These are phyloP conservation scores for Chaetomiaceae sp. DNA, from an alignment of 2,329 filamentous ascomycete genomes.

Conservation along the genomic window DNA sequence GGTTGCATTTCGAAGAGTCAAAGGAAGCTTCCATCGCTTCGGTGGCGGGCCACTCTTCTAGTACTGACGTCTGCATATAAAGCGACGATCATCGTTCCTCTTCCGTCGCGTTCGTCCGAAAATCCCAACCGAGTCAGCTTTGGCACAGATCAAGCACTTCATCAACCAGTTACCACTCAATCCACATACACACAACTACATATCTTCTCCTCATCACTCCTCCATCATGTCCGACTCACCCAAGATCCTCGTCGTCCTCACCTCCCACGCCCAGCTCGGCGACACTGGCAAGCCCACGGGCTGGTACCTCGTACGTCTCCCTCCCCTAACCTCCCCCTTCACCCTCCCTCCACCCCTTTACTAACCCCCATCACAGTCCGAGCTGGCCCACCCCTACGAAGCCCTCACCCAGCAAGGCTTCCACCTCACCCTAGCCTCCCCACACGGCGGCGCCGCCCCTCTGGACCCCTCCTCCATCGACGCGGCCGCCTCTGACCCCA, in stretches of 20 bases:
- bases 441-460: conserved; percentile 54
- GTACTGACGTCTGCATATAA: no score
- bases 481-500: conserved; percentile 46
- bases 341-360: neutral
- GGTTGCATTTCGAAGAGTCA: neutral
- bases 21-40: no score
- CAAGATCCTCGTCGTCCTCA: conserved; percentile 66
- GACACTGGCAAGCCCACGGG: conserved; percentile 53
- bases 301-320: conserved; percentile 58
- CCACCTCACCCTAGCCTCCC: conserved; percentile 54
- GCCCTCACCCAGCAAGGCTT: conserved; percentile 45
- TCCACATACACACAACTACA: conserved; percentile 1
- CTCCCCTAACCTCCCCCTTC: neutral
- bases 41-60: no score
- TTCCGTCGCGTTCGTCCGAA: no score
- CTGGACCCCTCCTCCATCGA: conserved; percentile 55
- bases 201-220: neutral
- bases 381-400: conserved; percentile 60
- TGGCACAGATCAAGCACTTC: no score
- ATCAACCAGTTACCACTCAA: no score
- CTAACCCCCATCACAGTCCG: conserved; percentile 37
- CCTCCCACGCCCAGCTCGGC: conserved; percentile 50
- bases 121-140: no score
- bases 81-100: no score
- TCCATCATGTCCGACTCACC: conserved; percentile 36